A percentile compares a stretch with the other conserved stretches of the same genome.
These are phyloP conservation scores for Alternaria longipes DNA, from an alignment of 2,329 filamentous ascomycete genomes.

Conservation along the genomic window DNA sequence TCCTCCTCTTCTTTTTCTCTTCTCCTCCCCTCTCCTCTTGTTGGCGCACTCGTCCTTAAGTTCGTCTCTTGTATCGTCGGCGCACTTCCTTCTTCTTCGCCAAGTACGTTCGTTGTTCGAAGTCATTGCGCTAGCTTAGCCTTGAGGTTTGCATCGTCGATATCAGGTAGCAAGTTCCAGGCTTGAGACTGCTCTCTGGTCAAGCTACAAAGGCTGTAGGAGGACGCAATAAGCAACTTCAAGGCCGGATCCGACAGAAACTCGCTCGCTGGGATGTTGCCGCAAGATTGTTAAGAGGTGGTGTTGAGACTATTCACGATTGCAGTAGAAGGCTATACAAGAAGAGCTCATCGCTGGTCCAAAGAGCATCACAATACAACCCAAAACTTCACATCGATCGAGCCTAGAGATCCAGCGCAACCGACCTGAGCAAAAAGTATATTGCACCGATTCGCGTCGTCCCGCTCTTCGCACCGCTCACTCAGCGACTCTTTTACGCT, in stretches of 20 bases:
- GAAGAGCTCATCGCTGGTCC: constrained; percentile 1
- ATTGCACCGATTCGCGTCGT: neutral
- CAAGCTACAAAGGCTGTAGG: neutral
- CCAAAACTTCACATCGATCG: neutral
- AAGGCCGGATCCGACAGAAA: constrained; percentile 1
- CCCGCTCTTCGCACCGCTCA: neutral
- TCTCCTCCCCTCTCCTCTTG: neutral
- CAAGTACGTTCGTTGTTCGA: neutral
- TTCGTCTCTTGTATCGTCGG: neutral
- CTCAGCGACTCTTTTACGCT: neutral
- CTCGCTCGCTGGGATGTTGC: constrained; percentile 10
- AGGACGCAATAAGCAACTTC: neutral
- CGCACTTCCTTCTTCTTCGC: constrained; percentile 2
- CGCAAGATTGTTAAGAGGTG: constrained; percentile 12
- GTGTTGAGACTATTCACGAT: constrained; percentile 11
- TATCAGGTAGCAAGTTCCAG: constrained; percentile 1
- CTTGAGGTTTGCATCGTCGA: constrained; percentile 3
- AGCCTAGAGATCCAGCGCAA: neutral
- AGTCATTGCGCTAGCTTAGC: constrained; percentile 1
- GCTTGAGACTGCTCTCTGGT: neutral
- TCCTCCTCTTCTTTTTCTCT: neutral
- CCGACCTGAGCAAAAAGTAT: neutral
- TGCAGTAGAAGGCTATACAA: constrained; percentile 5
- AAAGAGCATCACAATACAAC: constrained; percentile 1
- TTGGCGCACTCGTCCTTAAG: neutral